These are phyloP conservation scores for Exophiala sp. DNA, from an alignment of 2,329 filamentous ascomycete species.

Conservation along the genomic window DNA sequence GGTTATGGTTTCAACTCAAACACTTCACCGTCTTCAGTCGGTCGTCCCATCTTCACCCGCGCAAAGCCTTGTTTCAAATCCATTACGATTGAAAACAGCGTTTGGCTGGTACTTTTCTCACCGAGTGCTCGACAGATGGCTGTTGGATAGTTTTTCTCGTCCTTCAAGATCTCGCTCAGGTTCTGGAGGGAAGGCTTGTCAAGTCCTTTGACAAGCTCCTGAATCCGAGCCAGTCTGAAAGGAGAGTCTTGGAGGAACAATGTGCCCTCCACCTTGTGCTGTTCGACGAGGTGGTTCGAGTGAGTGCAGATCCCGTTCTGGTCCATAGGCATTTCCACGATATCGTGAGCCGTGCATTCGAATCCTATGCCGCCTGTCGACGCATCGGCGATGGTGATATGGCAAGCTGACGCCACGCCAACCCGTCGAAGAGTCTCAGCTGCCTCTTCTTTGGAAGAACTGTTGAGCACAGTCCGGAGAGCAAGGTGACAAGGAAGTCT, in stretches of 20 bases:
- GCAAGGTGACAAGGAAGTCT: conserved; percentile 52
- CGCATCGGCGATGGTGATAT: conserved; percentile 50
- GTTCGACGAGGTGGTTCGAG: conserved; percentile 42
- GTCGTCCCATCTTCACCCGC: conserved; percentile 34
- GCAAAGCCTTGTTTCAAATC: conserved; percentile 33
- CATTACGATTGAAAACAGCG: conserved; percentile 40
- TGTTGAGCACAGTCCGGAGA: conserved; percentile 50
- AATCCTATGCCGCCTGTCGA: conserved; percentile 42
- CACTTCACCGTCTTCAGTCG: conserved; percentile 30
- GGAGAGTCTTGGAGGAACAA: conserved; percentile 28
- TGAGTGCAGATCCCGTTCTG: conserved; percentile 36
- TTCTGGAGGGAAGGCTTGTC: conserved; percentile 17
- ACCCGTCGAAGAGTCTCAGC: conserved; percentile 40
- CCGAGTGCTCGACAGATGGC: conserved; percentile 34
- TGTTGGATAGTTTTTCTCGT: conserved; percentile 32
- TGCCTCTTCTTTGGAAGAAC: conserved; percentile 41
- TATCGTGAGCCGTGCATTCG: conserved; percentile 41
- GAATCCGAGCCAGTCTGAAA: conserved; percentile 32
- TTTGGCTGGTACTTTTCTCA: conserved; percentile 31
- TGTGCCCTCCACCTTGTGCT: conserved; percentile 21
- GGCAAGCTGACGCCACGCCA: conserved; percentile 50
- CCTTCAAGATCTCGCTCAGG: conserved; percentile 33
- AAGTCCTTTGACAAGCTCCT: conserved; percentile 28
- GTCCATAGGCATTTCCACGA: conserved; percentile 27
- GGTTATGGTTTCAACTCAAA: conserved; percentile 30